phyloP scores from a whole-genome alignment of 2,329 filamentous ascomycete genomes.

The Xylaria sp. region DNA sequence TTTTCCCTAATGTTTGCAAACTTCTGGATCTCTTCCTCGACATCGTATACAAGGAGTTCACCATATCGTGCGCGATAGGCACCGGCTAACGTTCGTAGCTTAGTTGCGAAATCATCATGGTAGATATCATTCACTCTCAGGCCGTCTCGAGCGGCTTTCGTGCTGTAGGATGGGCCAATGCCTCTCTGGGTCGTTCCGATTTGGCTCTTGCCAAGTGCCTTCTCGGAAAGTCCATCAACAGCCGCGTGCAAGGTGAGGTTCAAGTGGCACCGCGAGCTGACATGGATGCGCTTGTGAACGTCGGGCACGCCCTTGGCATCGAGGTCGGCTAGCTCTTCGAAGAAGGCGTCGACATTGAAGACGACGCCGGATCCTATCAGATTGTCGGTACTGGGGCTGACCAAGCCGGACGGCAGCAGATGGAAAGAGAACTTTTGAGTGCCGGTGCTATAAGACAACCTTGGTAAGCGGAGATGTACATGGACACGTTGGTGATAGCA shows the following conservation, averaged over 20 bases:
- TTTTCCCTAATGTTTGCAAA: constrained; percentile 69
- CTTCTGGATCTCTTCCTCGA: constrained; percentile 73
- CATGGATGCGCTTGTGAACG: constrained; percentile 67
- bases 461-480: constrained; percentile 22
- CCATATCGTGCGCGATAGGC: constrained; percentile 76
- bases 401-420: constrained; percentile 74
- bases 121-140: constrained; percentile 74
- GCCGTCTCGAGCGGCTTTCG: constrained; percentile 72
- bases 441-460: constrained; percentile 4
- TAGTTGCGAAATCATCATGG: constrained; percentile 72
- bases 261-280: constrained; percentile 70
- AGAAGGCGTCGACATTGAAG: constrained; percentile 64
- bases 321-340: constrained; percentile 70
- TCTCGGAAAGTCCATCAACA: constrained; percentile 74
- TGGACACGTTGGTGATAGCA: constrained; percentile 2
- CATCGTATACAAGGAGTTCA: constrained; percentile 70
- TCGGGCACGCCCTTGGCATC: constrained; percentile 67
- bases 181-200: constrained; percentile 38
- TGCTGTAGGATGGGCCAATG: constrained; percentile 53
- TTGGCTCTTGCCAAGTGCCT: constrained; percentile 53
- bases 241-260: constrained; percentile 71
- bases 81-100: constrained; percentile 67
- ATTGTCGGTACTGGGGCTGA: constrained; percentile 77
- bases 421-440: constrained; percentile 50
- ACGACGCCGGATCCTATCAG: constrained; percentile 75